Conservation (phyloP, 1,284 basidiomycete species). For the Tremellales sp. region DNA sequence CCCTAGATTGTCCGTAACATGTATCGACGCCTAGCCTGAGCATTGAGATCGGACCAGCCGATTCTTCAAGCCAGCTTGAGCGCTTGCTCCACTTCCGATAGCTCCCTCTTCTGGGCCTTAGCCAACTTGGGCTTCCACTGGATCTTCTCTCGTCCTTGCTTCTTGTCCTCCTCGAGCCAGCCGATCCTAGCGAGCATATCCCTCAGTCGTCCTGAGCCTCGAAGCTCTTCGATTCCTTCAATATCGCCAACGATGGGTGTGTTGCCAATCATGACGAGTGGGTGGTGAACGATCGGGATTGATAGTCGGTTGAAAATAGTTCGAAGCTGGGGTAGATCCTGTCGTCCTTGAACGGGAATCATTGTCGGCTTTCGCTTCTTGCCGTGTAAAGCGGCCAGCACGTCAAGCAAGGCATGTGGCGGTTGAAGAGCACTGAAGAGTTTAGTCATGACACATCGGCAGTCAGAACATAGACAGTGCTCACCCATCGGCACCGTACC, state of each 20-base stretch:
- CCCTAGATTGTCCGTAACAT: too few species aligned
- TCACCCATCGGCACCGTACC: conserved; percentile 33
- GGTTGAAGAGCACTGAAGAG: conserved; percentile 1
- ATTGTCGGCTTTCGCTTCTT: conserved; percentile 20
- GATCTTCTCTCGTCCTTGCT: background rate
- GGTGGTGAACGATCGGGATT: conserved; percentile 18
- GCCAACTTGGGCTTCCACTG: conserved; percentile 12
- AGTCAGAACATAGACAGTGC: background rate
- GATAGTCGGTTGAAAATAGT: conserved; percentile 23
- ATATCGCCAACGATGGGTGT: conserved; percentile 20
- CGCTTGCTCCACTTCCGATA: conserved; percentile 12
- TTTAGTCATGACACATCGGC: background rate
- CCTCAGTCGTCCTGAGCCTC: conserved; percentile 21
- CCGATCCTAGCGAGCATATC: conserved; percentile 21
- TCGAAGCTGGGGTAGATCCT: conserved; percentile 20
- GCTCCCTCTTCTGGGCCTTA: conserved; percentile 11
- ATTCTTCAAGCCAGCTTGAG: conserved; percentile 4
- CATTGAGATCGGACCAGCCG: too few species aligned
- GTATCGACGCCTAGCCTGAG: too few species aligned
- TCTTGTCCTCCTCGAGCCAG: conserved; percentile 18
- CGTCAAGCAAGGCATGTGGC: conserved; percentile 29
- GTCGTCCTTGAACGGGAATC: conserved; percentile 22
- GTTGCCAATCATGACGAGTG: conserved; percentile 35
- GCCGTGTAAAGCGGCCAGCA: conserved; percentile 24
- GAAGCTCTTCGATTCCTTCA: conserved; percentile 20